phyloP scores from a whole-genome alignment of 805 yeast species.

The Saccharomyces paradoxus region DNA sequence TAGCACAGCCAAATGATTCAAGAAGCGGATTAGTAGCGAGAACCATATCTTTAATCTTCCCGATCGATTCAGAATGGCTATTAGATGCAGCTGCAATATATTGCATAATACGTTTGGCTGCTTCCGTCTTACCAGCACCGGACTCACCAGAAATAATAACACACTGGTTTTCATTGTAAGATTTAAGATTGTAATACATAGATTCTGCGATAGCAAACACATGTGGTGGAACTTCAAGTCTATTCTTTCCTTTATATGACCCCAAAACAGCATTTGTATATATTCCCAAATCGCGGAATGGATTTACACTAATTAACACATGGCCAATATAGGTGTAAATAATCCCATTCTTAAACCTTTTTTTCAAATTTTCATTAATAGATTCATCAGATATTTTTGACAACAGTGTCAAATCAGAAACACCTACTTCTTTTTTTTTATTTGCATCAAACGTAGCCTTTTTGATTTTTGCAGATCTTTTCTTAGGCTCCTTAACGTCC shows the following conservation, averaged over 20 bases:
- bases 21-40: slow-evolving; percentile 95
- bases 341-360: slow-evolving; percentile 79
- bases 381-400: slow-evolving; percentile 86
- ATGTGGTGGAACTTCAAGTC: slow-evolving; percentile 96
- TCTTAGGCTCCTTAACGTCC: slow-evolving; percentile 45
- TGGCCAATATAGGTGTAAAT: slow-evolving; percentile 93
- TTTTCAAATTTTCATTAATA: slow-evolving; percentile 83
- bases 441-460: slow-evolving; percentile 85
- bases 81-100: slow-evolving; percentile 77
- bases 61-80: slow-evolving; percentile 58
- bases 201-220: slow-evolving; percentile 96
- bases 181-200: slow-evolving; percentile 91
- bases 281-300: slow-evolving; percentile 92
- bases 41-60: slow-evolving; percentile 91
- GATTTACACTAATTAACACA: slow-evolving; percentile 91
- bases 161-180: slow-evolving; percentile 91
- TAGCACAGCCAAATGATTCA: slow-evolving; percentile 98
- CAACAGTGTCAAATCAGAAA: slow-evolving; percentile 82
- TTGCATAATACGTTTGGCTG: slow-evolving; percentile 96
- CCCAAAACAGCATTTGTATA: slow-evolving; percentile 73
- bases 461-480: slow-evolving; percentile 49
- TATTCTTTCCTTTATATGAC: slow-evolving; percentile 80
- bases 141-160: slow-evolving; percentile 96
- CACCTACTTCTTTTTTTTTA: slow-evolving; percentile 97
- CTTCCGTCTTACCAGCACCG: slow-evolving; percentile 97